Evolutionary conservation across 1,284 basidiomycete species (phyloP).

Genomic region (Apiotrichum sp.): DNA sequence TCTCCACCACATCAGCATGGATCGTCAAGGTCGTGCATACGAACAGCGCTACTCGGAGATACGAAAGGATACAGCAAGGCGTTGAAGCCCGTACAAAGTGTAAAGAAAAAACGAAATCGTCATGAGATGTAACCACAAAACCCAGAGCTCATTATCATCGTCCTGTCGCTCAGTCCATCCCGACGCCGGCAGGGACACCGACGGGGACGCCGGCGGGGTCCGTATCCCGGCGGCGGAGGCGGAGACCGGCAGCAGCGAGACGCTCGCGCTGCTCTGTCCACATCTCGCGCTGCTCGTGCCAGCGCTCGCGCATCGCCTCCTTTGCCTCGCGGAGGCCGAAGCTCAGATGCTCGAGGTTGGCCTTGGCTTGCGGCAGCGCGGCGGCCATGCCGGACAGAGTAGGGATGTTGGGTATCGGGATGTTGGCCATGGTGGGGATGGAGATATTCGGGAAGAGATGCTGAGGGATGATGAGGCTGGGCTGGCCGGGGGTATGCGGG

Average conservation of each 20-base stretch:
- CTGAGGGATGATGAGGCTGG: conserved; percentile 21
- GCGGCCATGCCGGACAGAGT: conserved; percentile 17
- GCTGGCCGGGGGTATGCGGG: conserved; percentile 32
- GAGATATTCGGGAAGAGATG: conserved; percentile 21
- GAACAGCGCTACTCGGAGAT: too few species aligned
- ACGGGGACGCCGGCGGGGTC: neutral
- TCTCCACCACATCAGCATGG: too few species aligned
- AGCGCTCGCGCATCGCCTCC: conserved; percentile 25
- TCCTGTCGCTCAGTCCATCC: too few species aligned
- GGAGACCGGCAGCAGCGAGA: conserved; percentile 13
- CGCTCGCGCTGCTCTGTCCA: conserved; percentile 37
- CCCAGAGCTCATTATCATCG: too few species aligned
- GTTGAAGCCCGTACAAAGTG: too few species aligned
- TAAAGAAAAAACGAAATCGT: too few species aligned
- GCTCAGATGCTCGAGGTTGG: conserved; percentile 12
- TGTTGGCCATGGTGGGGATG: conserved; percentile 15
- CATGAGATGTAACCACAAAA: too few species aligned
- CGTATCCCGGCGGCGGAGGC: conserved; percentile 5
- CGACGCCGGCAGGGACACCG: too few species aligned
- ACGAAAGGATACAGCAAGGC: too few species aligned
- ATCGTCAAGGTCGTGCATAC: too few species aligned
- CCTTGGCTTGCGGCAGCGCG: conserved; percentile 16
- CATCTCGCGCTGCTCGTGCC: conserved; percentile 28
- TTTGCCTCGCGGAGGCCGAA: conserved; percentile 28
- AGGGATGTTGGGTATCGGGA: conserved; percentile 19